Conservation (phyloP, 1,284 basidiomycete genomes). For the Ceratobasidium sp. region DNA sequence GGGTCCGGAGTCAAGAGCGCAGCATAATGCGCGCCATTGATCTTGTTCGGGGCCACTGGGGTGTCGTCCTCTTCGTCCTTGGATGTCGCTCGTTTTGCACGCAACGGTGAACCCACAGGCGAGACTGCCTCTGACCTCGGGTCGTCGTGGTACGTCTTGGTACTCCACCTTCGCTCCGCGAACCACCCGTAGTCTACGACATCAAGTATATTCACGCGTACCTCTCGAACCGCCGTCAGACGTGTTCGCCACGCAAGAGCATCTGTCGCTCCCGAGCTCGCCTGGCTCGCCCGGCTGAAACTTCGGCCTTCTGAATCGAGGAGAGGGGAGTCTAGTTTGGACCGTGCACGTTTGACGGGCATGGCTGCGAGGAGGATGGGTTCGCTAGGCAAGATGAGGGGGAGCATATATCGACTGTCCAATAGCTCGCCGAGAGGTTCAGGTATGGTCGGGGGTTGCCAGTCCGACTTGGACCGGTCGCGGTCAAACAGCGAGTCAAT, state of each 20-base stretch:
- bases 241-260: constrained; percentile 32
- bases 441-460: constrained; percentile 77
- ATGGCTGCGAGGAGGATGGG: constrained; percentile 76
- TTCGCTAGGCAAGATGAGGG: constrained; percentile 81
- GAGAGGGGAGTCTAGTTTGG: constrained; percentile 24
- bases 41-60: not conserved
- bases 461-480: constrained; percentile 65
- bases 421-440: constrained; percentile 85
- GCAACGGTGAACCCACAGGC: constrained; percentile 9
- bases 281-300: constrained; percentile 37
- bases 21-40: constrained; percentile 21
- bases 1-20: constrained; percentile 24
- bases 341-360: constrained; percentile 52
- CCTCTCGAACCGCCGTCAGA: constrained; percentile 21
- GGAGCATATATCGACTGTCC: constrained; percentile 91
- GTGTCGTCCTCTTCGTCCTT: constrained; percentile 16
- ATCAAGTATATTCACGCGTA: constrained; percentile 34
- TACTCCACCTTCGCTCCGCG: constrained; percentile 35
- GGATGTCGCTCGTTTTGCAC: not conserved
- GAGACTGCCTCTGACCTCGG: constrained; percentile 21
- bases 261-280: constrained; percentile 35
- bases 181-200: constrained; percentile 40
- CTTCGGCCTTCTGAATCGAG: constrained; percentile 35
- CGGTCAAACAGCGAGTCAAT: constrained; percentile 83
- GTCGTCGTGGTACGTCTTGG: constrained; percentile 36